These are phyloP conservation scores for Vickermania ingenoplastis DNA, from an alignment of 208 protist genomes.

Conservation along the genomic window DNA sequence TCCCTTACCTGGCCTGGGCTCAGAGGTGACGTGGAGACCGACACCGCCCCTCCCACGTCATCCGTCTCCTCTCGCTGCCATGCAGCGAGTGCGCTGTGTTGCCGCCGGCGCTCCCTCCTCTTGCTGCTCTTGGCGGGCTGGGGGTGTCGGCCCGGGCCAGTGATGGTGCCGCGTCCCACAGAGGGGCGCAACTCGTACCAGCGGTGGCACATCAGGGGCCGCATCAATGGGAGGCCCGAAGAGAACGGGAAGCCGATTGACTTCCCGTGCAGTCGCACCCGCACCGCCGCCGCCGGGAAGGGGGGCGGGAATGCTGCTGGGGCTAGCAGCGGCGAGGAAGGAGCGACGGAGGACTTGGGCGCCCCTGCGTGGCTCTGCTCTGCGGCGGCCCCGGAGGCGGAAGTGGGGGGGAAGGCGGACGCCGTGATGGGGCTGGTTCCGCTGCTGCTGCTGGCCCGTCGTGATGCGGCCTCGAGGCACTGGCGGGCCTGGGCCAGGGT, in stretches of 20 bases:
- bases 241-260: slow-evolving; percentile 4
- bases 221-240: slow-evolving; percentile 21
- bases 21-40: background rate
- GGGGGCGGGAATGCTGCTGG: background rate
- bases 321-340: background rate
- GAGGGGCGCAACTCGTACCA: slow-evolving; percentile 56
- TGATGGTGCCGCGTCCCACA: slow-evolving; percentile 11
- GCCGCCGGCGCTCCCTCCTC: background rate
- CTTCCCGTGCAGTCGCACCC: slow-evolving; percentile 9
- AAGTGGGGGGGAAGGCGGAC: background rate
- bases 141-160: background rate
- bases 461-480: background rate
- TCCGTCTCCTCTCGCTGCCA: slow-evolving; percentile 1
- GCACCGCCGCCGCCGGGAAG: background rate
- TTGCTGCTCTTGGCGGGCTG: too few species aligned
- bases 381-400: background rate
- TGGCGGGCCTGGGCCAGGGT: background rate
- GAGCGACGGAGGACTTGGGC: background rate
- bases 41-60: slow-evolving; percentile 4
- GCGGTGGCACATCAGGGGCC: slow-evolving; percentile 37
- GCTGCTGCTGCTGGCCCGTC: background rate
- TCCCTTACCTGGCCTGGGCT: slow-evolving; percentile 41
- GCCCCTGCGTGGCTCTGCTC: background rate
- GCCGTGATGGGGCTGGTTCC: background rate
- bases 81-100: background rate